Evolutionary conservation across 1,139 yeast genomes (phyloP), one percentile per base, ranked within the genome.

Genomic region (Candida tunisiensis): DNA sequence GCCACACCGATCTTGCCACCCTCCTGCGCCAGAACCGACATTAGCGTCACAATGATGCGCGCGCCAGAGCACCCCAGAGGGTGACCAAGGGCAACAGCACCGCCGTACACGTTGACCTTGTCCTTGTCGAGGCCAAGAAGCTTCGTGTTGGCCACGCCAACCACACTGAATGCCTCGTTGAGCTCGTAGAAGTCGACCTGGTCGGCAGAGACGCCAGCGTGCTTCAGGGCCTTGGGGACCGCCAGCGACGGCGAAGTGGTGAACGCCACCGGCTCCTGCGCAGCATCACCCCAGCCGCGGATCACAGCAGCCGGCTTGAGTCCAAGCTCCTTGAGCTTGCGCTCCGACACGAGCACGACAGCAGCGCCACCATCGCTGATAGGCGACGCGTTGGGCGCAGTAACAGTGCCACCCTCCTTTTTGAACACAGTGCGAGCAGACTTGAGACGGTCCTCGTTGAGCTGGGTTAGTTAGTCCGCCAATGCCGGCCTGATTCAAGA

Each of bases 21-120:
- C 45, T 59, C 63, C 59, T 83, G 94, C 24, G 57, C 42, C 49
- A 88, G 67, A 9, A 83, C 78, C 31, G 77, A 66, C 35, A 78
- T 74, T 54, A 88, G 65, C 25, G 96, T 88, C 40, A 79, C 82
- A 33, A 85, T 68, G 46, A 88, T 69, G 63, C 98, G 75, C 24
- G 96, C 95, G 54, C 98, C 98, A 13, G 93, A 78, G 60, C 94
- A 80, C 34, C 96, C 98, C 47, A 88, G 68, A 46, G 98, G 96
- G 54, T 88, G 96, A 28, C 96, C 96, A 41, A 88, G 53, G 27
- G 95, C 96, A 36, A 88, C 96, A 23, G 96, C 96, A 55, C 96
- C 98, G 55, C 98, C 98, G 54, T 85, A 85, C 31, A 74, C 92
- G 49, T 88, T 88, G 38, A 85, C 70, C 60, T 80, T 83, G 29